These are phyloP conservation scores for Pisolithus albus DNA, from an alignment of 768 basidiomycete species.

Conservation along the genomic window DNA sequence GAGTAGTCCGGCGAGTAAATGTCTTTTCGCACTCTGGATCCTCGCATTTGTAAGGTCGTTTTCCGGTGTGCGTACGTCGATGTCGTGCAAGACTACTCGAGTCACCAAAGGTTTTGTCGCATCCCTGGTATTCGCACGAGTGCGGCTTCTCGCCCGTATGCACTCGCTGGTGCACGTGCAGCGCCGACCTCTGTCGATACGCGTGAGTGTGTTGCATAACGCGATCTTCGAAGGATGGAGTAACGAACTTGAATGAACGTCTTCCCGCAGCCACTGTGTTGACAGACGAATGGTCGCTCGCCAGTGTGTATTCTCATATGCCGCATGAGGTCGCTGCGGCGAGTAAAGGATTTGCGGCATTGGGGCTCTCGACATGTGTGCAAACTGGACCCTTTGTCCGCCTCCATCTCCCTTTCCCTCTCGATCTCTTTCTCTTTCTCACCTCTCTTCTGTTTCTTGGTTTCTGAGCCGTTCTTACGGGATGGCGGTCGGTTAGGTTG, in stretches of 20 bases:
- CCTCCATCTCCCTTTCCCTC: conserved; percentile 29
- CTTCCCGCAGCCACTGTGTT: conserved; percentile 71
- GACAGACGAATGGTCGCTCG: conserved; percentile 77
- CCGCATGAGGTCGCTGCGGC: conserved; percentile 75
- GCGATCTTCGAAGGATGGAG: background rate
- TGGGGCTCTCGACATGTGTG: conserved; percentile 67
- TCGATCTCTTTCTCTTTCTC: conserved; percentile 24
- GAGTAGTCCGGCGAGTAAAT: conserved; percentile 77
- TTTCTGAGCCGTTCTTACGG: conserved; percentile 16
- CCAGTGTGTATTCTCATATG: conserved; percentile 90
- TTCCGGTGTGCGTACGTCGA: conserved; percentile 82
- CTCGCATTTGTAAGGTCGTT: conserved; percentile 82
- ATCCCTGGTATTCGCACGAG: conserved; percentile 82
- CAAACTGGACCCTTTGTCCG: conserved; percentile 39
- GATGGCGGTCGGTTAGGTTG: conserved; percentile 42
- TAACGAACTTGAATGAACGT: conserved; percentile 79
- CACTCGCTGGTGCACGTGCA: conserved; percentile 82
- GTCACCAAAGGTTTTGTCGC: conserved; percentile 83
- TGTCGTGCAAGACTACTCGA: conserved; percentile 90
- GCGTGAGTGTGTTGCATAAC: conserved; percentile 6
- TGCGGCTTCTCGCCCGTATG: conserved; percentile 95
- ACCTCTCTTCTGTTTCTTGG: conserved; percentile 22
- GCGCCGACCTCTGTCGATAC: conserved; percentile 64
- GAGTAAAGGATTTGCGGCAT: conserved; percentile 76
- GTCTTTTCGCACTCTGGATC: conserved; percentile 80